Conservation (phyloP, 306 rosid genomes). For the Quillaja saponaria region DNA sequence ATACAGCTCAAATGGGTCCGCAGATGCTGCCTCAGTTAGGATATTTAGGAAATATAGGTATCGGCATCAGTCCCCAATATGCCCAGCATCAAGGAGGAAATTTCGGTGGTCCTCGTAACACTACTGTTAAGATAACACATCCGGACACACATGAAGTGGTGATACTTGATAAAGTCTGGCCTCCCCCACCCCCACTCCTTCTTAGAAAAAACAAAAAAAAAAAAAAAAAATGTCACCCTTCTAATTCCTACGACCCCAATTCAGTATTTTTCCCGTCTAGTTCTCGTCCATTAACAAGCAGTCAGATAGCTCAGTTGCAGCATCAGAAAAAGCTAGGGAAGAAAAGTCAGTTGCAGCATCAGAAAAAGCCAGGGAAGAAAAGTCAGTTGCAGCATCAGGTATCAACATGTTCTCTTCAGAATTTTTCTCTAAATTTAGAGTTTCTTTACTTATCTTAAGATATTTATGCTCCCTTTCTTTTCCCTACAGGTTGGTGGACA, state of each 20-base stretch:
- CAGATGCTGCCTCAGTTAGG: conserved; percentile 69
- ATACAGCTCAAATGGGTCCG: conserved; percentile 62
- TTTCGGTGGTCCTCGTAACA: conserved; percentile 63
- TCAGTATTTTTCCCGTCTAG: conserved; percentile 42
- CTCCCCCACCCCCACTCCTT: conserved; percentile 70
- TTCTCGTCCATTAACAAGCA: conserved; percentile 62
- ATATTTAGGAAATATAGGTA: conserved; percentile 60
- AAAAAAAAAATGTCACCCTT: conserved; percentile 30
- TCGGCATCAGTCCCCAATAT: conserved; percentile 53
- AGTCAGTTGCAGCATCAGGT: conserved; percentile 73
- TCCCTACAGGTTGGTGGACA: conserved; percentile 53
- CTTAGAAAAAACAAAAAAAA: too few relatives aligned
- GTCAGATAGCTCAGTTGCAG: conserved; percentile 62
- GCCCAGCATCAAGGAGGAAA: conserved; percentile 82
- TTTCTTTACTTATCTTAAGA: too few relatives aligned
- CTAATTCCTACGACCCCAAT: conserved; percentile 43
- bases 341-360: conserved; percentile 61
- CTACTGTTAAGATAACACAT: conserved; percentile 86
- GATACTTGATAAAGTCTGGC: conserved; percentile 72
- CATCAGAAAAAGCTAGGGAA: conserved; percentile 54
- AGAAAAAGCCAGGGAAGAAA: conserved; percentile 55
- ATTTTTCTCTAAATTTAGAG: neutral
- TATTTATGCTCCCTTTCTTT: neutral
- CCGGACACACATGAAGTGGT: conserved; percentile 92
- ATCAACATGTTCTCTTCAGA: neutral